Evolutionary conservation across 495 filamentous ascomycete species (phyloP), one percentile per base, ranked within the genome.

Genomic region (Aspergillus sclerotioniger): DNA sequence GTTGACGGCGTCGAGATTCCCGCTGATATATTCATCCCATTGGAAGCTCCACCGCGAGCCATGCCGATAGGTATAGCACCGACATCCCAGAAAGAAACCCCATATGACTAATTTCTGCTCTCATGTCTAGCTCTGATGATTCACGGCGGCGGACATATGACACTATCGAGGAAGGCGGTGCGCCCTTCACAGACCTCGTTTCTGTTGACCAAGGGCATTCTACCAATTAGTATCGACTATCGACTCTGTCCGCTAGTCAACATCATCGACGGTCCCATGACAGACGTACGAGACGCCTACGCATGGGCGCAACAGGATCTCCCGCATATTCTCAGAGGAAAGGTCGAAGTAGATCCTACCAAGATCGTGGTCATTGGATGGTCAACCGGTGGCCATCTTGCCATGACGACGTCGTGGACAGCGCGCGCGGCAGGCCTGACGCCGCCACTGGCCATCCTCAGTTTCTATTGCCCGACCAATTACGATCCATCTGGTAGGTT

Each of bases 341-440:
- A 59, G 12, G 55, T 56, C 0, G 70, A 67, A 21, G 49, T 82
- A 8, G 74, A 83, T 56, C 62, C 61, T 0, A 44, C 67, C 8
- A 65, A 58, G 35, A 71, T 85, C 3, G 77, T 78, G 0, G 76
- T 67, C 0, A 65, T 87, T 0, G 82, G 84, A 0, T 87, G 83
- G 83, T 86, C 82, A 0, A 72, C 77, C 0, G 83, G 83, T 7
- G 84, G 82, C 0, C 70, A 73, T 8, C 69, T 87, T 0, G 82
- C 82, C 16, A 74, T 85, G 71, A 67, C 76, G 3, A 53, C 78
- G 0, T 77, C 56, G 0, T 84, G 67, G 65, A 81, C 79, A 2
- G 56, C 73, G 0, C 32, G 25, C 0, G 25, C 45, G 10, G 8
- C 16, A 2, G 73, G 71, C 0, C 31, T 82, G 1, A 44, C 33